Percentiles rank a stretch among this genome's conserved stretches.
phyloP scores from a whole-genome alignment of 192 early-diverging fungal genomes.

The Backusella liffmaniae region DNA sequence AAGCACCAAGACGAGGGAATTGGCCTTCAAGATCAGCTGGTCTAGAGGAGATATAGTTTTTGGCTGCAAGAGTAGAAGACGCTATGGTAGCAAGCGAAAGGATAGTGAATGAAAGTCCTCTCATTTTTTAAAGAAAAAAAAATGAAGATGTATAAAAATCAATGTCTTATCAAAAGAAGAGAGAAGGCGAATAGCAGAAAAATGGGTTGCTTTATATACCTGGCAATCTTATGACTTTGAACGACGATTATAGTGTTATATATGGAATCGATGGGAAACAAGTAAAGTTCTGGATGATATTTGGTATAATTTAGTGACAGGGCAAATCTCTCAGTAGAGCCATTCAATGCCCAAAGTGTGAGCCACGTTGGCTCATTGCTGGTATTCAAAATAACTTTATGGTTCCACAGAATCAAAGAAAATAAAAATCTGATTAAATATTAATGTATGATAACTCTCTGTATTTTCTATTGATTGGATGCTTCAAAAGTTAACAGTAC shows the following conservation, averaged over 20 bases:
- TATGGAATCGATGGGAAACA: not conserved
- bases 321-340: not conserved
- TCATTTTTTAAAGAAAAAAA: slow-evolving; percentile 11
- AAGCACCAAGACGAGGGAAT: slow-evolving; percentile 49
- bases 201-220: not conserved
- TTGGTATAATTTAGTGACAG: not conserved
- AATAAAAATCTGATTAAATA: slow-evolving; percentile 3
- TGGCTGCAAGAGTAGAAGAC: slow-evolving; percentile 13
- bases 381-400: not conserved
- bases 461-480: not conserved
- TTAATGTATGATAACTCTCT: not conserved
- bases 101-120: not conserved
- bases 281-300: not conserved
- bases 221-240: not conserved
- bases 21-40: slow-evolving; percentile 41
- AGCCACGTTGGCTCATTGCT: not conserved
- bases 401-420: not conserved
- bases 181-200: not conserved
- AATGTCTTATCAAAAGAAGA: not conserved
- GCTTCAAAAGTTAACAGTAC: not conserved
- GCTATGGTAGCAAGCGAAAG: slow-evolving; percentile 11
- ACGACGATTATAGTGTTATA: not conserved
- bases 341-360: not conserved
- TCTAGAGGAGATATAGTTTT: not conserved
- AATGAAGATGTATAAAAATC: not conserved